A percentile compares a stretch with the other conserved stretches of the same genome.
Conservation (phyloP, 345 rosid genomes). For the Rhizophora mangle region DNA sequence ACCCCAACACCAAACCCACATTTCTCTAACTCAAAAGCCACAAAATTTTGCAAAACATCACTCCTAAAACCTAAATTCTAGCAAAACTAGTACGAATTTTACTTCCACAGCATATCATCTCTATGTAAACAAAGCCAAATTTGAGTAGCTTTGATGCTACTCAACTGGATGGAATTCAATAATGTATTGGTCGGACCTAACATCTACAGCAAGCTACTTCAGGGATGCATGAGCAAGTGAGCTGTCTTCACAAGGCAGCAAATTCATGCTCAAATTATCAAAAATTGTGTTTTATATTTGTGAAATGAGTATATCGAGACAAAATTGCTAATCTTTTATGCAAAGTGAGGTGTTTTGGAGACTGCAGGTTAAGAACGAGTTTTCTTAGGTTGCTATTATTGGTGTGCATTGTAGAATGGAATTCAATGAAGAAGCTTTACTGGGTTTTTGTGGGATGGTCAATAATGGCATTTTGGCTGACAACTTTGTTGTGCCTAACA, state of each 20-base stretch:
- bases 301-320: no score
- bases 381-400: conserved; percentile 83
- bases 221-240: conserved; percentile 62
- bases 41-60: conserved; percentile 3
- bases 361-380: conserved; percentile 47
- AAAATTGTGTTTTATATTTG: conserved; percentile 40
- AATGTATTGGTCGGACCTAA: conserved; percentile 47
- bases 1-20: conserved; percentile 8
- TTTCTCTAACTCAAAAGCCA: background rate
- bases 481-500: conserved; percentile 71
- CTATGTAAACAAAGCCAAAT: conserved; percentile 55
- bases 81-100: conserved; percentile 25
- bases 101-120: conserved; percentile 45
- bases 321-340: conserved; percentile 49
- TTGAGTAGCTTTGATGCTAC: conserved; percentile 50
- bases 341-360: conserved; percentile 54
- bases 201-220: conserved; percentile 63
- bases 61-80: background rate
- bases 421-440: conserved; percentile 43
- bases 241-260: conserved; percentile 55
- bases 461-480: conserved; percentile 50
- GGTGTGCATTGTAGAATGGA: conserved; percentile 64
- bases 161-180: conserved; percentile 47
- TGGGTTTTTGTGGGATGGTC: conserved; percentile 56
- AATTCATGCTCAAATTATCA: conserved; percentile 69